Evolutionary conservation across 805 yeast genomes (phyloP), one percentile per base, ranked within the genome.

Genomic region (Metschnikowia cerradonensis): DNA sequence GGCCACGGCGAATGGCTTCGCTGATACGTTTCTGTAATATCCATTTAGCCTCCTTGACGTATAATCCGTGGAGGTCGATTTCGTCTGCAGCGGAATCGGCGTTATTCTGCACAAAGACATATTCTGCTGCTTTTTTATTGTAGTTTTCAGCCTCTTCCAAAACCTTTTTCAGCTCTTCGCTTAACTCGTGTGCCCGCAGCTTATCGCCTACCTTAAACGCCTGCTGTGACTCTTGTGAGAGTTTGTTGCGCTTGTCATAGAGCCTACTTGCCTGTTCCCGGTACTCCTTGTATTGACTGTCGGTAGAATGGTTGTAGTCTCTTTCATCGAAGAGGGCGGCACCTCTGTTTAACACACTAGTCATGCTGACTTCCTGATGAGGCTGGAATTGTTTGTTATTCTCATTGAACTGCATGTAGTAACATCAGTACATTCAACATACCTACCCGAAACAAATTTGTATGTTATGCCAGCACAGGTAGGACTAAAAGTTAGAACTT

Each of bases 1-100:
- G 94, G 49, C 79, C 72, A 32, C 77, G 69, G 22, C 81, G 71
- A 14, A 81, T 75, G 48, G 84, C 89, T 26, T 82, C 82, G n/a
- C 77, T 76, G 45, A 92, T 78, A 51, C 98, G 77, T 53, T 79
- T 81, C 58, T 85, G 88, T 56, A 92, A 73, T 46, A 86, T 81
- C 63, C 81, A 86, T 53, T 81, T 81, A 6, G 97, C 97, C 70
- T 92, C 99, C 64, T 84, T 86, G 17, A 92, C 95, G 60, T 77
- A 91, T 31, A 92, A 72, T 0, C 99, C 99, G 67, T 92, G 99
- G 48, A 92, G 75, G 70, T 92, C 98, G 55, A 92, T 90, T 67
- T 92, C 98, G 66, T 89, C 86, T 22, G 77, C 76, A 32, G 79
- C 83, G n/a, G 92, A 84, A 62, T 91, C 97, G 37, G 88, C 80